Evolutionary conservation across 1,284 basidiomycete species (phyloP).

Genomic region (Naganishia sp.): DNA sequence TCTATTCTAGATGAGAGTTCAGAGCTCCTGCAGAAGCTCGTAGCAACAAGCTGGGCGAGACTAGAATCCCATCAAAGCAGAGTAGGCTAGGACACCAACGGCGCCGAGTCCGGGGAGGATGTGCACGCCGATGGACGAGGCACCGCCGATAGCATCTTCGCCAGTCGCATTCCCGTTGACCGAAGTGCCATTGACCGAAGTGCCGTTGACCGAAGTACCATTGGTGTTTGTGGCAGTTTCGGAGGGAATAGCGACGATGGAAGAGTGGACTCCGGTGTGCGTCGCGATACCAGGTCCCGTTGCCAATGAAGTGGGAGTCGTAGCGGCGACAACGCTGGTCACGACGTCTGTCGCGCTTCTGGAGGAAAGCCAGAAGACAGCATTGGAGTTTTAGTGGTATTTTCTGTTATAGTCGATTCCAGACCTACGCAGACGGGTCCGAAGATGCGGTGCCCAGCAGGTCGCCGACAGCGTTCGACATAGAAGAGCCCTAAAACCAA

Average conservation of each 20-base stretch:
- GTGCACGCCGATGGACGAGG: constrained; percentile 9
- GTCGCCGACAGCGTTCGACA: neutral
- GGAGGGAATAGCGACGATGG: neutral
- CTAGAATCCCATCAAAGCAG: constrained; percentile 9
- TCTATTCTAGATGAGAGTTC: neutral
- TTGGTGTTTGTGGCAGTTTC: neutral
- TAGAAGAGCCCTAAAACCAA: neutral
- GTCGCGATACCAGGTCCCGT: constrained; percentile 4
- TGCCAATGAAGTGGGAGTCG: neutral
- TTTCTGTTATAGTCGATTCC: no score
- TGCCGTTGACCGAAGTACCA: neutral
- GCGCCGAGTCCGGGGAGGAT: constrained; percentile 13
- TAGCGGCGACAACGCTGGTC: neutral
- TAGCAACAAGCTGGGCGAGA: neutral
- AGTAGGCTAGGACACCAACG: constrained; percentile 8
- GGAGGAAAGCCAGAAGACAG: neutral
- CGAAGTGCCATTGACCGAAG: no score
- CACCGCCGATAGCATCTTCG: neutral
- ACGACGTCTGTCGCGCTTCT: no score
- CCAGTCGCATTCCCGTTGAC: no score
- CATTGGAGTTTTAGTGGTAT: no score
- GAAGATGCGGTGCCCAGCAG: neutral
- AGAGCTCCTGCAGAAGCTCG: neutral
- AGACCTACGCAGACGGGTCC: neutral
- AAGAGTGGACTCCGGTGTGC: neutral